Conservation (phyloP, 2,329 filamentous ascomycete genomes). For the Talaromyces sp. region DNA sequence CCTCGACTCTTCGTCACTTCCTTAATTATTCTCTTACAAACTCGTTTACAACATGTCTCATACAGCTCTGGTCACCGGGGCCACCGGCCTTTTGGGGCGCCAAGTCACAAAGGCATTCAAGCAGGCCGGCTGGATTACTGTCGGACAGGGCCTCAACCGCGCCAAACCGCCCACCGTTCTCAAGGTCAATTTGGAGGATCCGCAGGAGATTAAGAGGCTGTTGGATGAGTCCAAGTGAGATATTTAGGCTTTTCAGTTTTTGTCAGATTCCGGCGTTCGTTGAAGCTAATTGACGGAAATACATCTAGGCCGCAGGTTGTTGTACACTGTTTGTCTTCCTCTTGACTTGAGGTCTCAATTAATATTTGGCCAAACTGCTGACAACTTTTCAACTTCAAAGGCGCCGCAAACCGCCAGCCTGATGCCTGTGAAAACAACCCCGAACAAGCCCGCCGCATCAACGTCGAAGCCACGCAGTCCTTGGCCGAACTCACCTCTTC, state of each 20-base stretch:
- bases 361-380: background rate
- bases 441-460: slow-evolving; percentile 66
- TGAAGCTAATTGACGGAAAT: background rate
- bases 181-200: slow-evolving; percentile 48
- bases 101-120: slow-evolving; percentile 70
- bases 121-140: slow-evolving; percentile 61
- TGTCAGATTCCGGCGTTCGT: background rate
- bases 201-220: slow-evolving; percentile 40
- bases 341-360: slow-evolving; percentile 5
- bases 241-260: background rate
- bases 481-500: slow-evolving; percentile 63
- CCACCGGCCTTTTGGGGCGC: slow-evolving; percentile 76
- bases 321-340: slow-evolving; percentile 63
- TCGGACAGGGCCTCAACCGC: slow-evolving; percentile 69
- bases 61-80: slow-evolving; percentile 73
- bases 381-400: slow-evolving; percentile 36
- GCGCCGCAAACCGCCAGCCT: slow-evolving; percentile 81
- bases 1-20: background rate
- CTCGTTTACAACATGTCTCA: slow-evolving; percentile 30
- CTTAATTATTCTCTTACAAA: background rate
- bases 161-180: slow-evolving; percentile 65
- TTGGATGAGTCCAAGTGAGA: slow-evolving; percentile 51
- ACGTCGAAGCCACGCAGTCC: slow-evolving; percentile 63
- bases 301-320: slow-evolving; percentile 63
- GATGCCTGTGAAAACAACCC: slow-evolving; percentile 81